Conservation (phyloP, 2,329 filamentous ascomycete genomes). For the Emmonsiellopsis sp. region DNA sequence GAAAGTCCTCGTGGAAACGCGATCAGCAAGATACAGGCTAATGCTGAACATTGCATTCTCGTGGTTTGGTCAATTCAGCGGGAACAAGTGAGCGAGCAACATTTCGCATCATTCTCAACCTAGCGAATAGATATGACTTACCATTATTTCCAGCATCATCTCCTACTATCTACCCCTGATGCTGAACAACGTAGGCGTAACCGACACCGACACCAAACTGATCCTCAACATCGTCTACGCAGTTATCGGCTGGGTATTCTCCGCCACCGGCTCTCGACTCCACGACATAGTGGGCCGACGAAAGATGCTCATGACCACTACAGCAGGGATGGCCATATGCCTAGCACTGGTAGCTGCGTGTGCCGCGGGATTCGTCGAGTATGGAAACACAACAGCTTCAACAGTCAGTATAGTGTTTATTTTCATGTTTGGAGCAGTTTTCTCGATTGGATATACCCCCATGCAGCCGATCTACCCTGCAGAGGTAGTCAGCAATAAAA, state of each 20-base stretch:
- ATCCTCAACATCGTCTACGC: constrained; percentile 27
- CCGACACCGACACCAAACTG: constrained; percentile 26
- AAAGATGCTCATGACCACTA: constrained; percentile 25
- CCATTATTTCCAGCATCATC: constrained; percentile 16
- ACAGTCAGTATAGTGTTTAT: constrained; percentile 7
- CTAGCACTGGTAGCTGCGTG: constrained; percentile 21
- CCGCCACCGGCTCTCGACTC: constrained; percentile 21
- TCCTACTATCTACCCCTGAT: constrained; percentile 34
- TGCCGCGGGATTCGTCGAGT: constrained; percentile 12
- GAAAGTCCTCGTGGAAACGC: constrained; percentile 26
- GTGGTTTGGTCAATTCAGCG: constrained; percentile 35
- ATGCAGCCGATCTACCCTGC: constrained; percentile 34
- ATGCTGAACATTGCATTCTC: constrained; percentile 34
- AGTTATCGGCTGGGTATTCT: constrained; percentile 17
- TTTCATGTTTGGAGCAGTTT: constrained; percentile 6
- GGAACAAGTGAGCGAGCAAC: constrained; percentile 16
- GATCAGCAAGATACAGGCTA: constrained; percentile 28
- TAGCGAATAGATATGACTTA: neutral
- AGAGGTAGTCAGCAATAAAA: constrained; percentile 45
- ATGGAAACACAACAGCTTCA: constrained; percentile 11
- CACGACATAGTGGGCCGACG: constrained; percentile 25
- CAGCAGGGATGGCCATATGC: constrained; percentile 25
- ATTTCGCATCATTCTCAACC: neutral
- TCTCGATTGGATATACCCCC: constrained; percentile 20
- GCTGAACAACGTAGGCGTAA: constrained; percentile 30